Base-by-base conservation (phyloP, 495 filamentous ascomycete species). In the Penicillium coffeae region DNA sequence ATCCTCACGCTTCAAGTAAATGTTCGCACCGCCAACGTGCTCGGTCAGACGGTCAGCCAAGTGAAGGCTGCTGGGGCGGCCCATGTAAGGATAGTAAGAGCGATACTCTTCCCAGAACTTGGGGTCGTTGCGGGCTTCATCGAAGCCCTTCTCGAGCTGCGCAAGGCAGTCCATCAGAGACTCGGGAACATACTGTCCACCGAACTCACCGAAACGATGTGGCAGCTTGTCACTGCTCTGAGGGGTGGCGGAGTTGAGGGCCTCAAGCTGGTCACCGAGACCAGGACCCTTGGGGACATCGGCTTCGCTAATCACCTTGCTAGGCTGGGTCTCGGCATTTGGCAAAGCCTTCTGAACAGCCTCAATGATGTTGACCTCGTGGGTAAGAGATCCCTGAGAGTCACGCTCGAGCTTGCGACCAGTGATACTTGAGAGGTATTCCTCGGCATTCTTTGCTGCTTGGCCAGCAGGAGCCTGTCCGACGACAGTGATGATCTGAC, bases 111-210 rank as follows among this genome's bases (percentile, higher is more conserved):
- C 87, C 93, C 93, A 99, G 77, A 97, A 99, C 21, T 78, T 74
- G 6, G 90, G 86, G 61, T 97, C 92, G 41, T 90, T 81, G 55
- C 83, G 83, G 35, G 89, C 88, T 38, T 82, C 69, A 50, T 94
- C 81, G 74, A 99, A 99, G n/a, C 92, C 93, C 8, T 76, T 74
- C 65, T 97, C 91, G 12, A 99, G 81, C 70, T 99, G 84, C 0
- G 83, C 81, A 53, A 99, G 74, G 62, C 93, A 97, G 69, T 96
- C 91, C 90, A 97, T 97, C 21, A 99, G 78, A 6, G 90, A 90
- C 69, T 99, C 93, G 1, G 93, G 94, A 0, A 99, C 92, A 59
- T 97, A 99, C 66, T 97, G 93, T n/a, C 93, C 93, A 56, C 93
- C 93, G 54, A 95, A 99, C 66, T 96, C 88, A 48, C 93, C 93